These are phyloP conservation scores for Lodderomyces parapsilosis DNA, from an alignment of 1,139 yeast genomes.

Conservation along the genomic window DNA sequence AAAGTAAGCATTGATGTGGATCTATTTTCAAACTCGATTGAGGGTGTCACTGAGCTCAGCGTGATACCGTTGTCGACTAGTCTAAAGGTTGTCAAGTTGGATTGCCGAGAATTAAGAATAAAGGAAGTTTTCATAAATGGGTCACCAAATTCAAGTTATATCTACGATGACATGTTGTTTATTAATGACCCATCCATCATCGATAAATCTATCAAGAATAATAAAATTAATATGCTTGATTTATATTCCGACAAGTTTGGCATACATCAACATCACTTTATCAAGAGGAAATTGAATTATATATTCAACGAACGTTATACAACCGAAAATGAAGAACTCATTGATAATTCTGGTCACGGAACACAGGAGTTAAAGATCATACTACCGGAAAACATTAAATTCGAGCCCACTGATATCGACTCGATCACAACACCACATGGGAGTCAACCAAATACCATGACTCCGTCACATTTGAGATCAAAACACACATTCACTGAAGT, in stretches of 20 bases:
- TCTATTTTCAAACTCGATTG: constrained; percentile 47
- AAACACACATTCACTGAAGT: constrained; percentile 36
- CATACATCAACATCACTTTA: constrained; percentile 61
- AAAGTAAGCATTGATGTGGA: constrained; percentile 68
- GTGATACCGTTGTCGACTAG: constrained; percentile 66
- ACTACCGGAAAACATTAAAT: constrained; percentile 69
- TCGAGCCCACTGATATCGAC: constrained; percentile 57
- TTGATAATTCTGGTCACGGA: constrained; percentile 21
- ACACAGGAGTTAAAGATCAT: constrained; percentile 72
- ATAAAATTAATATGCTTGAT: constrained; percentile 38
- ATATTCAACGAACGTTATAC: constrained; percentile 52
- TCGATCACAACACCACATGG: constrained; percentile 32
- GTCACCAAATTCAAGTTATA: constrained; percentile 30
- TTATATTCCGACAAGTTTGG: constrained; percentile 43
- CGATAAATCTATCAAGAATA: constrained; percentile 13
- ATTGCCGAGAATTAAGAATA: constrained; percentile 76
- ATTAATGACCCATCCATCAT: constrained; percentile 31
- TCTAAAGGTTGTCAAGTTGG: constrained; percentile 63
- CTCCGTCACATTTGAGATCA: constrained; percentile 40
- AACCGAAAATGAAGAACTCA: constrained; percentile 22
- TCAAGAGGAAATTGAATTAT: constrained; percentile 62
- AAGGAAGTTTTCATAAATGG: constrained; percentile 62
- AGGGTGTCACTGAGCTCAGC: constrained; percentile 84
- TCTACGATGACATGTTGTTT: constrained; percentile 39
- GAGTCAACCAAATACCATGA: constrained; percentile 35